Base-by-base conservation (phyloP, 2,329 filamentous ascomycete species). In the Xylariaceae sp. region DNA sequence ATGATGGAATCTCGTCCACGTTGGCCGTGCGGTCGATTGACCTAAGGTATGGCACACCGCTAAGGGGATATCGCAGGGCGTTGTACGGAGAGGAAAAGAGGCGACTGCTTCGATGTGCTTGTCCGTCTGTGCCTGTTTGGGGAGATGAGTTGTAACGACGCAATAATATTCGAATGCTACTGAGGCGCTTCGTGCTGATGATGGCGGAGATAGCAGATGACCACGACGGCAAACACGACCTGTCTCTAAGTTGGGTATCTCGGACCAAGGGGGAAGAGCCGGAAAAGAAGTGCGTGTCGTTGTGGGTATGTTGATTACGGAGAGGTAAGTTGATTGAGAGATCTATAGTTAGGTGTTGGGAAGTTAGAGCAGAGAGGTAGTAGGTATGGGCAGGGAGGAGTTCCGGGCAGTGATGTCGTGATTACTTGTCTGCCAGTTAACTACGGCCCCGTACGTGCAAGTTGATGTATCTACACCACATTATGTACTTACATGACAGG, bases 1-100 rank as follows among this genome's bases (percentile, higher is more conserved):
- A 77, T 77, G 61, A 63, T 53, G 50, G 47, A 42, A 21, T 37
- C 18, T 21, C 6, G 51, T 60, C 62, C 56, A 55, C 55, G 43
- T 32, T 40, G 43, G 47, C 56, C 42, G 44, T 16, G 13, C 8
- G 15, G 21, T 36, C 19, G 36, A 34, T 44, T 16, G 51, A 43
- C 21, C 16, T 36, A 21, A 39, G 44, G 29, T 34, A n/a, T 19
- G 22, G 19, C 8, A 30, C 26, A 39, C 19, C 10, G 4, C 21
- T n/a, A n/a, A 34, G 16, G n/a, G 26, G 16, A 18, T 21, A 43
- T 43, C 21, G 26, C 18, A 37, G 48, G 42, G 42, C 21, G 19
- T 42, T 41, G 52, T 19, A 19, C 12, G 34, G 19, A 18, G 34
- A 41, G 18, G n/a, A 26, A 22, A 34, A 3, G 18, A 19, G 19